Base-by-base conservation (phyloP, 306 rosid species). In the Castanopsis chinensis region DNA sequence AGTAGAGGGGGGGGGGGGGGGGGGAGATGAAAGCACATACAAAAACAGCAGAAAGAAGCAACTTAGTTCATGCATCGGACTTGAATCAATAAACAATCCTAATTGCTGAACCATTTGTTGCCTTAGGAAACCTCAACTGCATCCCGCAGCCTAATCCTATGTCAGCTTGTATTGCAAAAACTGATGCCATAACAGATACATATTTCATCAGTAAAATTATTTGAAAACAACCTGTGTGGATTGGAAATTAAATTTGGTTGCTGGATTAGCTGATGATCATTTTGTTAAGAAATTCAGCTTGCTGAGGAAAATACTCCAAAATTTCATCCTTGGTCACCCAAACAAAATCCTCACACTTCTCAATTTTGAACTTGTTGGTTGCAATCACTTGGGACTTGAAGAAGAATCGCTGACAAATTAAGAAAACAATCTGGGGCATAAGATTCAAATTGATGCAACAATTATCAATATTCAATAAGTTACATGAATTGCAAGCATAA, bases 291-390 rank as follows among this genome's bases (percentile, higher is more conserved):
- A 86, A 91, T 55, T 91, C 97, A 19, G 85, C 89, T 79, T 91
- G 91, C 78, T 92, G 92, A 0, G 97, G 99, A 80, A 94, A 89
- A 76, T 87, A 91, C 80, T 91, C 90, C 88, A 92, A 4, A 80
- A 94, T 51, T 80, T 92, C 99, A 75, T 92, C 97, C 91, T 91
- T 92, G 21, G 97, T 94, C 82, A 92, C 97, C 99, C 99, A 94
- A 28, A 79, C 95, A 86, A 82, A 90, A 83, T 94, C 94, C 80
- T 92, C 82, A 28, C 97, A 91, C 79, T 86, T 90, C 8, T 57
- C 80, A 53, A 92, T 73, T 78, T 83, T 45, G 69, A 72, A 83
- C 90, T 85, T 83, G 90, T 86, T 90, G 77, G 88, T 85, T 51
- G 94, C 97, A 59, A 95, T 87, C 74, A 95, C 93, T 90, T 92